Evolutionary conservation across 768 basidiomycete species (phyloP).

Genomic region (Naematelia encephala): DNA sequence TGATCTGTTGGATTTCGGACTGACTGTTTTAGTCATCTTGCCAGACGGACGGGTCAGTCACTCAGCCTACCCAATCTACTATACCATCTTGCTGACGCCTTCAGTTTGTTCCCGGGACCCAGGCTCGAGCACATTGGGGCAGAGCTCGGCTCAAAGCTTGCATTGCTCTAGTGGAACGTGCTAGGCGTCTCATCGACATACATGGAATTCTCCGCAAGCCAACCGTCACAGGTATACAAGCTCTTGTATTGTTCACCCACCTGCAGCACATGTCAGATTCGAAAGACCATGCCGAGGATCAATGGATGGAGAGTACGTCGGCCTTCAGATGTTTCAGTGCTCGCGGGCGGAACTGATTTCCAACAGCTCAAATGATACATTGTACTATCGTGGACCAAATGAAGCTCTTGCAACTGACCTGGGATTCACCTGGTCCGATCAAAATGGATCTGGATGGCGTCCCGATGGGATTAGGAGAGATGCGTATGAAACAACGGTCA

Average conservation of each 20-base stretch:
- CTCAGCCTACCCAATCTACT: neutral
- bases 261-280: constrained; percentile 21
- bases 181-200: constrained; percentile 20
- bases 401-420: constrained; percentile 24
- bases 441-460: constrained; percentile 17
- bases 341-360: neutral
- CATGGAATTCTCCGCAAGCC: constrained; percentile 20
- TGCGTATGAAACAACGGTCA: constrained; percentile 29
- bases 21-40: constrained; percentile 18
- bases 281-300: constrained; percentile 13
- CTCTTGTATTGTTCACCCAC: constrained; percentile 24
- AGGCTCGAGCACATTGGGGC: constrained; percentile 35
- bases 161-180: constrained; percentile 25
- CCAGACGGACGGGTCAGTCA: constrained; percentile 28
- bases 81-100: neutral
- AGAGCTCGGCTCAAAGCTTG: constrained; percentile 19
- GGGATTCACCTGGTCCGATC: constrained; percentile 21
- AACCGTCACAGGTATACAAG: constrained; percentile 29
- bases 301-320: constrained; percentile 25
- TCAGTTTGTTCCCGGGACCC: constrained; percentile 31
- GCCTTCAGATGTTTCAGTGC: neutral
- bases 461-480: constrained; percentile 5
- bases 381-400: constrained; percentile 30
- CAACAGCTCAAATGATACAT: constrained; percentile 22
- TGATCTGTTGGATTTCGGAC: neutral